Evolutionary conservation across 768 basidiomycete genomes (phyloP), one percentile per base, ranked within the genome.

Genomic region (Terana coerulea): DNA sequence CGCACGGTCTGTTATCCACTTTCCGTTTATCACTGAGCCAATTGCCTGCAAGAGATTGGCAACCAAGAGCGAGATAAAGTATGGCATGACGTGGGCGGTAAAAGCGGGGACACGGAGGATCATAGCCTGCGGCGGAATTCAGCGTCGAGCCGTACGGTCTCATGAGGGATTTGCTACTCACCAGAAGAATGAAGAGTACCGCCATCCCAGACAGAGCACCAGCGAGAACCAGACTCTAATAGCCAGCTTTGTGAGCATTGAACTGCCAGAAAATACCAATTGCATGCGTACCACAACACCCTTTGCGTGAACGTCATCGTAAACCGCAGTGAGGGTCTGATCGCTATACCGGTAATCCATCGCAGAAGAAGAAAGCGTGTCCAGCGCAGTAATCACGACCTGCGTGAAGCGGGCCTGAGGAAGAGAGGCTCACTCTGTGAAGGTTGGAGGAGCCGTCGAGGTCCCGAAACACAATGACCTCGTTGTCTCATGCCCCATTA

Each of bases 41-140:
- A 67, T 50, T 29, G 66, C 59, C 45, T 71, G 70, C 30, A 69
- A 28, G 31, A 67, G 15, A 47, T 70, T 71, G 41, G 70, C 57
- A 21, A 61, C 22, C 11, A 71, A 47, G 10, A 71, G 59, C 3
- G 66, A 71, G 28, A 60, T 53, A 33, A 69, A 65, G 39, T 65
- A 56, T 10, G 65, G 55, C 29, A 63, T 54, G 35, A 69, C 53
- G 43, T 69, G 60, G 5, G 60, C 51, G 11, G 54, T 54, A 43
- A 56, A 57, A 1, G 51, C 47, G 12, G 47, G 52, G 22, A 55
- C 36, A 2, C 59, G 59, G 24, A 56, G 19, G 5, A 31, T 24
- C 30, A 61, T 55, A 4, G 58, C 42, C 65, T 67, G 30, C 10
- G 17, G 33, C 4, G 5, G 22, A 6, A 28, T 43, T 15, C 33